Evolutionary conservation across 495 filamentous ascomycete genomes (phyloP).

Genomic region (Aspergillus heteromorphus): DNA sequence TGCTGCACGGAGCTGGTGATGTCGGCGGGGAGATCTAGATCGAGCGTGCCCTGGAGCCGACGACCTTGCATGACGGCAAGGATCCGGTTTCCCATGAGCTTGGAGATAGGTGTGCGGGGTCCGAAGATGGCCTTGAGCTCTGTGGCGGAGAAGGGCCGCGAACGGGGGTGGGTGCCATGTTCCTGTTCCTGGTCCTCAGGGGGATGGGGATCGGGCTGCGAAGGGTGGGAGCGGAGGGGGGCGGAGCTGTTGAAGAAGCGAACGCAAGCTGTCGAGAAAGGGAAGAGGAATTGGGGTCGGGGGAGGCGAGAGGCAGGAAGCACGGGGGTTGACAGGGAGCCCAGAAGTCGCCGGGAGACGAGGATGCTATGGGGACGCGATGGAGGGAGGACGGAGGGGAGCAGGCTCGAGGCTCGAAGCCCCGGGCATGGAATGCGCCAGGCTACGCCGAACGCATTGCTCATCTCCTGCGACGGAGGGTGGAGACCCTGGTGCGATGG

Average conservation of each 20-base stretch:
- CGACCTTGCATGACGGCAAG: conserved; percentile 67
- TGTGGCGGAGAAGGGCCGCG: conserved; percentile 37
- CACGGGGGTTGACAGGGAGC: neutral
- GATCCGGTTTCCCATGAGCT: conserved; percentile 55
- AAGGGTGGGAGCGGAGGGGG: conserved; percentile 4
- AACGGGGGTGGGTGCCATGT: conserved; percentile 16
- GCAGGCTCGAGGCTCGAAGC: conserved; percentile 26
- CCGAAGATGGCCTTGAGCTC: conserved; percentile 65
- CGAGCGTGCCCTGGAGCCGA: conserved; percentile 69
- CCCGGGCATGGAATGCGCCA: conserved; percentile 43
- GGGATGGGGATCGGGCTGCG: too few species aligned
- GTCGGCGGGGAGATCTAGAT: conserved; percentile 42
- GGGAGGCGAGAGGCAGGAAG: neutral
- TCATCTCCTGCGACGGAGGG: conserved; percentile 38
- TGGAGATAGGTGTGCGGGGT: conserved; percentile 32
- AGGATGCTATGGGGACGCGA: conserved; percentile 14
- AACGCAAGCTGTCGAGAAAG: conserved; percentile 1
- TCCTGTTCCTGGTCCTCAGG: too few species aligned
- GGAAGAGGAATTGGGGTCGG: neutral
- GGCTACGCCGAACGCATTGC: conserved; percentile 40
- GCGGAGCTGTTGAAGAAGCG: conserved; percentile 24
- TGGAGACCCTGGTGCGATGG: conserved; percentile 5
- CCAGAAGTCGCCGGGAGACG: conserved; percentile 14
- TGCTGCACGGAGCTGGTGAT: conserved; percentile 36
- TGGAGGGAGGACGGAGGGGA: conserved; percentile 11